Base-by-base conservation (phyloP, 176 grass and related monocot genomes). In the Oropetium thomaeum region DNA sequence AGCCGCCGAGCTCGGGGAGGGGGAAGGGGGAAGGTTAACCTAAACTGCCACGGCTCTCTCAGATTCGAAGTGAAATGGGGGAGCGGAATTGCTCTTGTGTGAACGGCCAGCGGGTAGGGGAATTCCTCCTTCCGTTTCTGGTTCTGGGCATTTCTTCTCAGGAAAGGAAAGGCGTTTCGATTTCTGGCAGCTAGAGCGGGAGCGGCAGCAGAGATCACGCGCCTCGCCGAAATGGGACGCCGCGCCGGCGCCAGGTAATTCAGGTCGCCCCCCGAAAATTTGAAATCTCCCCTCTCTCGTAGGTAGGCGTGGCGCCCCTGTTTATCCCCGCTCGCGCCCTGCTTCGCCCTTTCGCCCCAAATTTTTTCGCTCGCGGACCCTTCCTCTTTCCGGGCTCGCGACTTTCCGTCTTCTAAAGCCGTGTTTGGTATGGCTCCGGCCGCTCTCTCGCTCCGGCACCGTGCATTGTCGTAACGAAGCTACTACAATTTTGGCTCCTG, bases 51-150 rank as follows among this genome's bases (percentile, higher is more conserved):
- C 4, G 58, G 39, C 67, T 39, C 67, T 39, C 13, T 8, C 13
- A 54, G 65, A 70, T 23, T 74, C 41, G 17, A 61, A 60, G 29
- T 2, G 40, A 16, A 67, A 28, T 4, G 51, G 32, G 32, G 10
- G 8, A 45, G 73, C 64, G 61, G 40, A 8, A 48, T 19, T 20
- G 57, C 60, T 22, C 29, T 62, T n/a, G 26, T 28, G 47, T 51
- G 68, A 5, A 38, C 47, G 8, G 39, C 25, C 59, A 49, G 20
- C 14, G 2, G 27, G 26, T 37, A 29, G 38, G 29, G 62, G 59
- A 49, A n/a, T n/a, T n/a, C n/a, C n/a, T 76, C 60, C 30, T 76
- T 75, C 62, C 23, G 52, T 40, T 69, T 59, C 32, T 15, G n/a
- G 16, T 69, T 59, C 32, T 15, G n/a, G 16, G 2, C 1, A 28